Percentiles rank a stretch among this genome's conserved stretches.
Evolutionary conservation across 805 yeast species (phyloP).

Genomic region (Pichia eremophila): DNA sequence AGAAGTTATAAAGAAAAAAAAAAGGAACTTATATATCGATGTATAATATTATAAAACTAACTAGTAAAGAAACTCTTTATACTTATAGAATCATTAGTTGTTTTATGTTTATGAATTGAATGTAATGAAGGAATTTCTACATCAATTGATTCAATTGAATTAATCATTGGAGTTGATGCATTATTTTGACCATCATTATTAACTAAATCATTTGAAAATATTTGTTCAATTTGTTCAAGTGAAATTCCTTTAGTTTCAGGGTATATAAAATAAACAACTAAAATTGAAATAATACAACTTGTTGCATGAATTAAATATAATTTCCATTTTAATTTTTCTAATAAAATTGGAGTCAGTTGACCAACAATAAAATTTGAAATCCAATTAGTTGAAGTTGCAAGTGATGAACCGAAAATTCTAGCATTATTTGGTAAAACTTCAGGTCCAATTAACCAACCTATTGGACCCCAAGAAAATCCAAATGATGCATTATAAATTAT

Average conservation of each 20-base stretch:
- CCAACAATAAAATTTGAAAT: conserved; percentile 87
- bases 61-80: conserved; percentile 24
- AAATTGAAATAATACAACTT: conserved; percentile 64
- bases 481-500: conserved; percentile 74
- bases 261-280: conserved; percentile 61
- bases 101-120: conserved; percentile 26
- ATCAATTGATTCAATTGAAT: conserved; percentile 9
- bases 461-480: conserved; percentile 91
- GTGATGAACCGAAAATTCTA: conserved; percentile 82
- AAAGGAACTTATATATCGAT: neutral
- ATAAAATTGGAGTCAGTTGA: conserved; percentile 78
- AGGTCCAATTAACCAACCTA: conserved; percentile 76
- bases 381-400: conserved; percentile 92
- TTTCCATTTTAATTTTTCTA: conserved; percentile 69
- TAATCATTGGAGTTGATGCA: neutral
- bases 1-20: neutral
- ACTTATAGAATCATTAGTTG: conserved; percentile 24
- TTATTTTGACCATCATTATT: neutral
- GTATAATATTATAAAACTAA: neutral
- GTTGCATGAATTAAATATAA: conserved; percentile 75
- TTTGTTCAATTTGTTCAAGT: conserved; percentile 85
- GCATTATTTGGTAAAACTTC: conserved; percentile 80
- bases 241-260: conserved; percentile 89
- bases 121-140: conserved; percentile 30
- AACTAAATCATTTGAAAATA: conserved; percentile 44